These are phyloP conservation scores for Ogataea trehaloabstinens DNA, from an alignment of 805 yeast genomes.

Conservation along the genomic window DNA sequence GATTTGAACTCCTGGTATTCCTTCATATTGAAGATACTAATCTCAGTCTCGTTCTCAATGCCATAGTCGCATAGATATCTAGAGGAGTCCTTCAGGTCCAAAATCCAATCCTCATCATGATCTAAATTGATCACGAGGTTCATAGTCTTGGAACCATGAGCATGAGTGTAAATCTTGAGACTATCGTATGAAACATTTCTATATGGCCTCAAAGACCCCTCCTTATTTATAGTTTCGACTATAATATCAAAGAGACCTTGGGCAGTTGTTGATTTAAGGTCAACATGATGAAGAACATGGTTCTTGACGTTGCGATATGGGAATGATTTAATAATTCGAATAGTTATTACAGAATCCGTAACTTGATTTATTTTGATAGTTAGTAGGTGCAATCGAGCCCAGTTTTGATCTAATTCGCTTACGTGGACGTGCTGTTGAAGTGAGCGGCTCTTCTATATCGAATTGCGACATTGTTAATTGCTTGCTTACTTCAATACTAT, in stretches of 20 bases:
- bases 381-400: not conserved
- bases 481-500: too few relatives aligned
- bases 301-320: conserved; percentile 87
- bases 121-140: conserved; percentile 89
- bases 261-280: conserved; percentile 69
- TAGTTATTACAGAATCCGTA: conserved; percentile 72
- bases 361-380: conserved; percentile 28
- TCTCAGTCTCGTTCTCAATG: conserved; percentile 85
- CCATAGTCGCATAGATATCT: conserved; percentile 52
- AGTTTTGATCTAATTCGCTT: conserved; percentile 28
- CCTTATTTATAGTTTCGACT: conserved; percentile 39
- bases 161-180: conserved; percentile 86
- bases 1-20: conserved; percentile 68
- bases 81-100: conserved; percentile 37
- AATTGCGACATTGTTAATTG: conserved; percentile 16
- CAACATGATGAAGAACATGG: conserved; percentile 63
- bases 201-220: conserved; percentile 78
- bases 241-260: conserved; percentile 56
- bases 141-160: conserved; percentile 92
- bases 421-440: conserved; percentile 72
- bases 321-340: conserved; percentile 87
- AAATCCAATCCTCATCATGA: conserved; percentile 74
- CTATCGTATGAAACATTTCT: conserved; percentile 73
- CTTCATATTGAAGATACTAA: conserved; percentile 70
- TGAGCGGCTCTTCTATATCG: conserved; percentile 67